Conservation (phyloP, 2,329 filamentous ascomycete genomes). For the Monilinia fructicola region DNA sequence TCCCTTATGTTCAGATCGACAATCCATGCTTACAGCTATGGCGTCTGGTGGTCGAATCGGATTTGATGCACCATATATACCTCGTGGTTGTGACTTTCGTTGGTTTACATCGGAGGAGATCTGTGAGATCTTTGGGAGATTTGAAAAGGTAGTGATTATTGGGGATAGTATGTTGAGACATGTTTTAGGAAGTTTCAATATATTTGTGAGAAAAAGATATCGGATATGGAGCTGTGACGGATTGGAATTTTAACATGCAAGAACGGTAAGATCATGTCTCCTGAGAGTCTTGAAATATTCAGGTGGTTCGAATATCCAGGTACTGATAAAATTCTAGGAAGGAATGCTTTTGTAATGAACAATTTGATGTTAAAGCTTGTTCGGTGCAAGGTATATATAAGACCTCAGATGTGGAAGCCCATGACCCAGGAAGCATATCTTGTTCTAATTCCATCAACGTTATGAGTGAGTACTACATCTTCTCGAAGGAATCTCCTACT, state of each 20-base stretch:
- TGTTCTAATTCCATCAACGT: constrained; percentile 45
- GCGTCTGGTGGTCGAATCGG: constrained; percentile 47
- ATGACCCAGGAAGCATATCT: constrained; percentile 46
- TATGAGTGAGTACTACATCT: constrained; percentile 37
- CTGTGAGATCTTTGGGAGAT: constrained; percentile 48
- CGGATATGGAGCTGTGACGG: constrained; percentile 50
- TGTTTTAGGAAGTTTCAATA: constrained; percentile 49
- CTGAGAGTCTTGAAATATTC: neutral
- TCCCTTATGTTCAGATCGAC: constrained; percentile 43
- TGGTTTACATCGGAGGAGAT: constrained; percentile 49
- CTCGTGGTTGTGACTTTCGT: constrained; percentile 48
- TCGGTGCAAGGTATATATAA: constrained; percentile 51
- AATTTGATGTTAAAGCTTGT: constrained; percentile 51
- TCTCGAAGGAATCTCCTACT: neutral
- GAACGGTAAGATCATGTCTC: constrained; percentile 39
- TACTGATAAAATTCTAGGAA: constrained; percentile 32
- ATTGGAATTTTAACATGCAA: constrained; percentile 49
- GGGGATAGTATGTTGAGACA: constrained; percentile 52
- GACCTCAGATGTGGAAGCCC: constrained; percentile 46
- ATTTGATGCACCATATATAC: constrained; percentile 47
- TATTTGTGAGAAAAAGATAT: constrained; percentile 48
- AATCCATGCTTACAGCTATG: constrained; percentile 42
- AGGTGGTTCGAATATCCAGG: neutral
- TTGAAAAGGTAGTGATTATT: constrained; percentile 49
- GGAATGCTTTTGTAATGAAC: constrained; percentile 50